phyloP scores from a whole-genome alignment of 2,329 filamentous ascomycete species.

The Ophiocordyceps camponoti-saundersi region DNA sequence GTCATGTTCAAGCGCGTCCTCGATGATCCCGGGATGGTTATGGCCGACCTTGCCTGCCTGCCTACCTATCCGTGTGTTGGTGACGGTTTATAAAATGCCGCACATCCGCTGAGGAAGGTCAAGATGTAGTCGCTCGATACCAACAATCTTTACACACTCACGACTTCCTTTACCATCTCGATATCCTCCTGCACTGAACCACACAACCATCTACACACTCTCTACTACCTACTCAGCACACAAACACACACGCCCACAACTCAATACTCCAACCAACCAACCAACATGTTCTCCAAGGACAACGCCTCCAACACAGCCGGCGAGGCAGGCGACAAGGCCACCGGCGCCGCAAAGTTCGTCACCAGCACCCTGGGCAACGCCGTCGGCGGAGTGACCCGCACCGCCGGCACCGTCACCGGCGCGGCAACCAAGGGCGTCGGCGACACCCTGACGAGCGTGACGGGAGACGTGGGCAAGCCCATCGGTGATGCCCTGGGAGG shows the following conservation, averaged over 20 bases:
- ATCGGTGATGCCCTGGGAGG: slow-evolving; percentile 37
- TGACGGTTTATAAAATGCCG: neutral
- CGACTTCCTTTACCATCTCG: neutral
- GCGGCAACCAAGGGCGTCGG: slow-evolving; percentile 39
- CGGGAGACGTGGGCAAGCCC: slow-evolving; percentile 35
- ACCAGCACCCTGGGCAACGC: slow-evolving; percentile 23
- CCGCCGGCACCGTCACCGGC: slow-evolving; percentile 24
- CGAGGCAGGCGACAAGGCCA: slow-evolving; percentile 11
- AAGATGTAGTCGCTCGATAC: neutral
- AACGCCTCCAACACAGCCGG: slow-evolving; percentile 6
- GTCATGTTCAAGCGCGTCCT: neutral
- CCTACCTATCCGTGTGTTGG: neutral
- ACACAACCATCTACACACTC: neutral
- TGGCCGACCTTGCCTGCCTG: neutral
- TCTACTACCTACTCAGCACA: neutral
- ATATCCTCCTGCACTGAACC: neutral
- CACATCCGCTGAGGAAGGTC: neutral
- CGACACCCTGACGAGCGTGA: slow-evolving; percentile 34
- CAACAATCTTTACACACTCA: neutral
- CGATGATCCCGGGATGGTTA: neutral
- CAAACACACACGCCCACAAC: neutral
- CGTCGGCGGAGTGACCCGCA: slow-evolving; percentile 21
- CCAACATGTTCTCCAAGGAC: slow-evolving; percentile 3
- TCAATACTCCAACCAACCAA: neutral
- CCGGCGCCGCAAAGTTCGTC: slow-evolving; percentile 19